phyloP scores from a whole-genome alignment of 176 grass and related monocot species.

The Eragrostis nindensis region DNA sequence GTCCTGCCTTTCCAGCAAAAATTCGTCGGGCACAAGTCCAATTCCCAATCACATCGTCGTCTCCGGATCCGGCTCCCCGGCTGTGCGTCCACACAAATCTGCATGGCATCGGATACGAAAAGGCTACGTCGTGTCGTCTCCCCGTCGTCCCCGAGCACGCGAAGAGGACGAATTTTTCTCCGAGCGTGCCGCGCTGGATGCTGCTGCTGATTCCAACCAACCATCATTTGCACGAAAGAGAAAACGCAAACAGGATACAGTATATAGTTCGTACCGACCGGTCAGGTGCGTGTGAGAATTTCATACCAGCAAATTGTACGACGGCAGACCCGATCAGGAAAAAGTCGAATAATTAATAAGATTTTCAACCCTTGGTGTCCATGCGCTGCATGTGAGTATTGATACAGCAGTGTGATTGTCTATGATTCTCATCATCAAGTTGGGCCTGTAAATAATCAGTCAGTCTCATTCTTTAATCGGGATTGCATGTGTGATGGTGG shows the following conservation, averaged over 20 bases:
- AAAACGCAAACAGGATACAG: background rate
- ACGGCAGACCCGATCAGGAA: background rate
- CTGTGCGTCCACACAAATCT: background rate
- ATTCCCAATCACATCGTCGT: background rate
- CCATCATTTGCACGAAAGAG: background rate
- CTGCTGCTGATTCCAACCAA: background rate
- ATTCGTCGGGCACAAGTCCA: background rate
- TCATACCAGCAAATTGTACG: background rate
- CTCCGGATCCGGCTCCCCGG: background rate
- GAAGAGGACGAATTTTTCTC: background rate
- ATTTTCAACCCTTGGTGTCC: background rate
- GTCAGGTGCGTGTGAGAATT: background rate
- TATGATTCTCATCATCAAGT: background rate
- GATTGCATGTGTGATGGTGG: background rate
- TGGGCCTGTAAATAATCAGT: background rate
- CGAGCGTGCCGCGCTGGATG: background rate
- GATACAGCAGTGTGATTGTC: background rate
- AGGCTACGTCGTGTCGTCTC: background rate
- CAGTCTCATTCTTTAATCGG: background rate
- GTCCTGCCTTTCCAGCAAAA: conserved; percentile 23
- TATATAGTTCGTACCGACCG: background rate
- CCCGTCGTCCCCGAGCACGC: background rate
- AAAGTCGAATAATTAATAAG: background rate
- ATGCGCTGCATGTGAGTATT: background rate
- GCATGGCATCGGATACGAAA: conserved; percentile 6